A percentile compares a stretch with the other conserved stretches of the same genome.
These are phyloP conservation scores for Polyrhizophydium stewartii DNA, from an alignment of 371 early-diverging fungal species.

Conservation along the genomic window DNA sequence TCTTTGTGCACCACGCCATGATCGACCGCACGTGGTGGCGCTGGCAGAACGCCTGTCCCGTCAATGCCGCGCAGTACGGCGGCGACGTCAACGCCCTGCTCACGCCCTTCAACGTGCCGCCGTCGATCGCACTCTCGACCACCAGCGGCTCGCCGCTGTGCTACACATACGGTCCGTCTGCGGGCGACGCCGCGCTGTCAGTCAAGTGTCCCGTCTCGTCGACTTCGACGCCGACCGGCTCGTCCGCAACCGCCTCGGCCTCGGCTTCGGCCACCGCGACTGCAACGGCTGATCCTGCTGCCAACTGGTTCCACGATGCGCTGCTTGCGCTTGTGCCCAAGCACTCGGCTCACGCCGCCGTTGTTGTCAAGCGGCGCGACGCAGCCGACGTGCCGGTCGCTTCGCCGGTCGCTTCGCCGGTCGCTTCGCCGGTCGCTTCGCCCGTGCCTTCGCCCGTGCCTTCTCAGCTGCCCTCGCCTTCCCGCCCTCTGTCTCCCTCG, in stretches of 20 bases:
- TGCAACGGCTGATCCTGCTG: no score
- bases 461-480: no score
- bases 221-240: background rate
- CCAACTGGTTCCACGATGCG: no score
- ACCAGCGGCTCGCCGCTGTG: background rate
- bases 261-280: background rate
- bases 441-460: no score
- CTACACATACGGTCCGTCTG: background rate
- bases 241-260: background rate
- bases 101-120: background rate
- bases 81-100: background rate
- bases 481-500: no score
- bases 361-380: no score
- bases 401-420: no score
- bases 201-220: background rate
- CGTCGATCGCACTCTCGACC: background rate
- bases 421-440: no score
- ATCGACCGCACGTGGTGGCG: slow-evolving; percentile 51
- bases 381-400: no score
- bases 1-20: slow-evolving; percentile 55
- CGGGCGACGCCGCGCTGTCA: background rate
- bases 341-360: no score
- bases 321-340: no score
- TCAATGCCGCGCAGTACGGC: background rate
- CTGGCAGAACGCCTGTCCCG: slow-evolving; percentile 29